Base-by-base conservation (phyloP, 2,329 filamentous ascomycete genomes). In the Epichloe sylvatica region DNA sequence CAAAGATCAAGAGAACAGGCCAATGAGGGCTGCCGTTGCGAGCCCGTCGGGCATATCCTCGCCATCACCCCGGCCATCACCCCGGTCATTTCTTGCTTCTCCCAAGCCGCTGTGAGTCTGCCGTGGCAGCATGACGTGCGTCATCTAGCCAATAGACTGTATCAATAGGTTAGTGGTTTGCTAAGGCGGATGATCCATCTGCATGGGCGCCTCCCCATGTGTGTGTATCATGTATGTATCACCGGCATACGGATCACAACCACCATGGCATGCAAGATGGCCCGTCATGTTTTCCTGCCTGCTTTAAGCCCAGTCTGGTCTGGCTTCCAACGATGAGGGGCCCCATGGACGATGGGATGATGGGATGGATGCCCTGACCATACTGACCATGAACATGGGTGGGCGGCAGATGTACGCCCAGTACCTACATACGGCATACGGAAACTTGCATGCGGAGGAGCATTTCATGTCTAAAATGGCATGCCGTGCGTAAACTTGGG, bases 401-500 rank as follows among this genome's bases (percentile, higher is more conserved):
- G 11, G 4, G 35, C 45, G 49, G 49, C 49, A 51, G 41, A 48
- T 48, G 49, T 15, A 21, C 30, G 33, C 45, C 45, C 30, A 44
- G 34, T 45, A 44, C 21, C 46, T 47, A 37, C 40, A 43, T 46
- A 39, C 30, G 44, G 25, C 37, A 35, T 19, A 23, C 7, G 25
- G n/a, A 30, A 21, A 37, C 30, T 50, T 38, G 49, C 43, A 42
- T 46, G 15, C 49, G 44, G 38, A 50, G 49, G 38, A 46, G 37
- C 46, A 21, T 47, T 47, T 23, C 4, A 48, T 48, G 38, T 30
- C 46, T 48, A 2, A 44, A 41, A 19, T 23, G 25, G 37, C 39
- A 41, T 48, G 33, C 30, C 23, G 41, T 21, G 30, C 41, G 41
- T 21, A 13, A n/a, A 17, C 15, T 15, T 33, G n/a, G n/a, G 41